Evolutionary conservation across 768 basidiomycete species (phyloP).

Genomic region (Hirschioporus abietinus): DNA sequence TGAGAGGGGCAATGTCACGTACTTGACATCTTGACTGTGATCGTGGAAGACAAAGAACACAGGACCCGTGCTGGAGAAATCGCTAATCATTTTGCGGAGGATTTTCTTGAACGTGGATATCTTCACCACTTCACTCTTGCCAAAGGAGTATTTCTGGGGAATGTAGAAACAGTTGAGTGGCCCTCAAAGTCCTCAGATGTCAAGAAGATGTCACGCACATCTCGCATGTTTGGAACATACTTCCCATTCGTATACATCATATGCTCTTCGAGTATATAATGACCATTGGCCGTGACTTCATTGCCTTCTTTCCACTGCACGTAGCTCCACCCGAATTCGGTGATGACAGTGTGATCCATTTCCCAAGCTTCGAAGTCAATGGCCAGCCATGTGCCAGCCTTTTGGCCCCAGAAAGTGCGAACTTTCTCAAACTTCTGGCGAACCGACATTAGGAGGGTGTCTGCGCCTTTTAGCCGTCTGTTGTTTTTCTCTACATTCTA

Average conservation of each 20-base stretch:
- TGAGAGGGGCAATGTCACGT: constrained; percentile 14
- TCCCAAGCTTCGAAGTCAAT: constrained; percentile 88
- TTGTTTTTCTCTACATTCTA: constrained; percentile 79
- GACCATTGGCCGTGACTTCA: constrained; percentile 45
- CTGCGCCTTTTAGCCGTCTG: constrained; percentile 64
- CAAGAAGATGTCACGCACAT: constrained; percentile 34
- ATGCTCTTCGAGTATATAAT: constrained; percentile 63
- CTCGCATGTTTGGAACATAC: constrained; percentile 59
- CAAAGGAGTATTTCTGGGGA: constrained; percentile 60
- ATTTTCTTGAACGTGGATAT: constrained; percentile 45
- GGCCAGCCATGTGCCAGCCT: constrained; percentile 68
- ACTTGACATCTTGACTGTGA: constrained; percentile 73
- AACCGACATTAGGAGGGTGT: constrained; percentile 47
- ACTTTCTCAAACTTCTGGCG: constrained; percentile 65
- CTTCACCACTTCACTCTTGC: constrained; percentile 50
- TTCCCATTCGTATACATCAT: constrained; percentile 49
- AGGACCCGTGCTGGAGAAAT: constrained; percentile 42
- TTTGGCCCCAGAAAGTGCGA: constrained; percentile 55
- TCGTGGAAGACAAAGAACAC: constrained; percentile 83
- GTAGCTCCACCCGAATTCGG: constrained; percentile 78
- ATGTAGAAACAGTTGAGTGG: not conserved
- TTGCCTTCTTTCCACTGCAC: constrained; percentile 50
- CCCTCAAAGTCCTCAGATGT: not conserved
- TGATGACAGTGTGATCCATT: constrained; percentile 61
- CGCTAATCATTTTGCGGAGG: constrained; percentile 41